These are phyloP conservation scores for Graphilbum fragrans DNA, from an alignment of 2,329 filamentous ascomycete genomes.

Conservation along the genomic window DNA sequence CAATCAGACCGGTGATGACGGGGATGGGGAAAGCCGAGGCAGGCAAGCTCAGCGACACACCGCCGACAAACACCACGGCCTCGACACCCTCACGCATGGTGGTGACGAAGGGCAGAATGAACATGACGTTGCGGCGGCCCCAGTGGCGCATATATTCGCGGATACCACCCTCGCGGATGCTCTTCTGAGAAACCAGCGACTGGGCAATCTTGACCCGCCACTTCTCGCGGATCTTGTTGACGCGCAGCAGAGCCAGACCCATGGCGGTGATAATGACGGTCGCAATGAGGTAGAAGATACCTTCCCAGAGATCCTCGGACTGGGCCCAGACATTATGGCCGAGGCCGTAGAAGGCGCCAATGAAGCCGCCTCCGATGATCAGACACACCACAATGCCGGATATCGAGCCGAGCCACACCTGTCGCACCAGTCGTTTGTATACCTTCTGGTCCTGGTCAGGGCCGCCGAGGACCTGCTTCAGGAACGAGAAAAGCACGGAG, in stretches of 20 bases:
- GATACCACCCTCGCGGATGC: slow-evolving; percentile 16
- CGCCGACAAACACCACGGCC: slow-evolving; percentile 75
- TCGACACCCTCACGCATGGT: slow-evolving; percentile 81
- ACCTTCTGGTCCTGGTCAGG: slow-evolving; percentile 46
- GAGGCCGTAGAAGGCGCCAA: slow-evolving; percentile 57
- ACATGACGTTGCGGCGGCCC: slow-evolving; percentile 63
- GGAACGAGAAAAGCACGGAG: slow-evolving; percentile 73
- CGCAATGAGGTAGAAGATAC: slow-evolving; percentile 63
- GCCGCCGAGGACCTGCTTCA: slow-evolving; percentile 65
- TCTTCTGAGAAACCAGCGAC: slow-evolving; percentile 43
- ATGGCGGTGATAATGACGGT: slow-evolving; percentile 71
- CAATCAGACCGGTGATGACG: slow-evolving; percentile 57
- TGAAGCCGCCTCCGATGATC: slow-evolving; percentile 49
- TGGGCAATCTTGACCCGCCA: slow-evolving; percentile 75
- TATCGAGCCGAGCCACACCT: slow-evolving; percentile 58
- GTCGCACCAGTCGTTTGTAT: slow-evolving; percentile 56
- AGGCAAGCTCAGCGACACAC: slow-evolving; percentile 65
- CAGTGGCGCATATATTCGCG: slow-evolving; percentile 42
- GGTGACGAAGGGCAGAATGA: slow-evolving; percentile 74
- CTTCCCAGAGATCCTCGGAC: slow-evolving; percentile 71
- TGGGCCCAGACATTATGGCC: slow-evolving; percentile 54
- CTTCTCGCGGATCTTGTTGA: slow-evolving; percentile 75
- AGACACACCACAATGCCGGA: slow-evolving; percentile 49
- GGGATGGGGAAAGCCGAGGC: slow-evolving; percentile 68
- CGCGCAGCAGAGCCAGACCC: slow-evolving; percentile 66